Evolutionary conservation across 2,329 filamentous ascomycete genomes (phyloP).

Genomic region (Neofusicoccum cordaticola): DNA sequence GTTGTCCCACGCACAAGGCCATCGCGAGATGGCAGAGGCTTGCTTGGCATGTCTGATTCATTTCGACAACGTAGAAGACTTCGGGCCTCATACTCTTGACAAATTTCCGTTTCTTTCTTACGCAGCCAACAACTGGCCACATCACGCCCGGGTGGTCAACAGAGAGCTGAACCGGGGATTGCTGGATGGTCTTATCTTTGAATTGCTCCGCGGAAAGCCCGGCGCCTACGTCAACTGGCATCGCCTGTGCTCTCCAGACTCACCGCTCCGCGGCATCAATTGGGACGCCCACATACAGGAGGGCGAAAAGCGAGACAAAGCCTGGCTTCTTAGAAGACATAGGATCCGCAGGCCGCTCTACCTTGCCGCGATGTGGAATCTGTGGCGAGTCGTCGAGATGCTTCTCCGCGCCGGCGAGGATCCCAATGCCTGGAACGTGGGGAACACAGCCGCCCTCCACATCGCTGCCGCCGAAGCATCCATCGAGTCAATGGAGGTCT

Average conservation of each 20-base stretch:
- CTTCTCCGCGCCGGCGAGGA: not conserved
- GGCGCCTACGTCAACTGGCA: not conserved
- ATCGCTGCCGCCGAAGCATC: not conserved
- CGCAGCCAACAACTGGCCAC: not conserved
- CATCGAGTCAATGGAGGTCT: not conserved
- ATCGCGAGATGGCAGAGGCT: not conserved
- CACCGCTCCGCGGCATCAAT: not conserved
- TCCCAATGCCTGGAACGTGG: not conserved
- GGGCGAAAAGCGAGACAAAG: not conserved
- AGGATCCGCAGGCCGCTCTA: not conserved
- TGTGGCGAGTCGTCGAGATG: not conserved
- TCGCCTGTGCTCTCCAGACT: not conserved
- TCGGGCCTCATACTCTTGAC: not conserved
- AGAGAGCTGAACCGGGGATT: not conserved
- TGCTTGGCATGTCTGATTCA: not conserved
- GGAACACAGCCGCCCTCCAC: not conserved
- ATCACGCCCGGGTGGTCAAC: not conserved
- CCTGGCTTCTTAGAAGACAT: not conserved
- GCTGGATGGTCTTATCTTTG: not conserved
- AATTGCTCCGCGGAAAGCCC: not conserved
- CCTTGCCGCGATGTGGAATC: not conserved
- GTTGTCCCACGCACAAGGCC: not conserved
- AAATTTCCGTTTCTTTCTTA: not conserved
- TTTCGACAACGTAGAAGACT: not conserved
- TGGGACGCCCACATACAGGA: not conserved